Evolutionary conservation across 139 green algal genomes (phyloP).

Genomic region (Eudorina sp.): DNA sequence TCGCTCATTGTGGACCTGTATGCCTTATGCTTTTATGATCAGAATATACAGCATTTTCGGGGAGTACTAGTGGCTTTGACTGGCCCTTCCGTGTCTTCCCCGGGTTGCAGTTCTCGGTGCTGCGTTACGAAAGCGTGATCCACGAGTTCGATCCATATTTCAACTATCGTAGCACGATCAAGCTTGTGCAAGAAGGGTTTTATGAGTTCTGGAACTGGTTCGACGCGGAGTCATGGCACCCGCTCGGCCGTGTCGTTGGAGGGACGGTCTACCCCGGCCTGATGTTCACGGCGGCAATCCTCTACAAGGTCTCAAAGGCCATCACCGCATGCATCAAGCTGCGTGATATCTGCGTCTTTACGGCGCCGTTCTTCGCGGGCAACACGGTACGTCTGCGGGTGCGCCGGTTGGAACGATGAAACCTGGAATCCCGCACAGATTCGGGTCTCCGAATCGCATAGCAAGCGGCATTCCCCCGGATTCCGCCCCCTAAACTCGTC

Average conservation of each 20-base stretch:
- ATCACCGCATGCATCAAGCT: conserved; percentile 58
- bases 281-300: conserved; percentile 72
- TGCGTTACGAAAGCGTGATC: conserved; percentile 79
- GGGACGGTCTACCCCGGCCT: conserved; percentile 85
- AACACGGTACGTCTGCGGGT: conserved; percentile 58
- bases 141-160: conserved; percentile 89
- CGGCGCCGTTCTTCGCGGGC: conserved; percentile 61
- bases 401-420: background rate
- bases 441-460: too few relatives aligned
- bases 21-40: background rate
- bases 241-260: conserved; percentile 83
- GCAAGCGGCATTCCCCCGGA: too few relatives aligned
- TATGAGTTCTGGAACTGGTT: conserved; percentile 85
- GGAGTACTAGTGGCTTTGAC: too few relatives aligned
- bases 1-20: background rate
- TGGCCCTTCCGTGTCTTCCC: background rate
- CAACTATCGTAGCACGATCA: conserved; percentile 83
- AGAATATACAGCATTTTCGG: too few relatives aligned
- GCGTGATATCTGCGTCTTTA: conserved; percentile 81
- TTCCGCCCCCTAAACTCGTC: too few relatives aligned
- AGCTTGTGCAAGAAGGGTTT: conserved; percentile 63
- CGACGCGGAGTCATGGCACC: conserved; percentile 82
- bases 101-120: conserved; percentile 64
- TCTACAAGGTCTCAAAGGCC: conserved; percentile 44
- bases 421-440: too few relatives aligned